These are phyloP conservation scores for Fusarium tricinctum DNA, from an alignment of 2,329 filamentous ascomycete genomes.

Conservation along the genomic window DNA sequence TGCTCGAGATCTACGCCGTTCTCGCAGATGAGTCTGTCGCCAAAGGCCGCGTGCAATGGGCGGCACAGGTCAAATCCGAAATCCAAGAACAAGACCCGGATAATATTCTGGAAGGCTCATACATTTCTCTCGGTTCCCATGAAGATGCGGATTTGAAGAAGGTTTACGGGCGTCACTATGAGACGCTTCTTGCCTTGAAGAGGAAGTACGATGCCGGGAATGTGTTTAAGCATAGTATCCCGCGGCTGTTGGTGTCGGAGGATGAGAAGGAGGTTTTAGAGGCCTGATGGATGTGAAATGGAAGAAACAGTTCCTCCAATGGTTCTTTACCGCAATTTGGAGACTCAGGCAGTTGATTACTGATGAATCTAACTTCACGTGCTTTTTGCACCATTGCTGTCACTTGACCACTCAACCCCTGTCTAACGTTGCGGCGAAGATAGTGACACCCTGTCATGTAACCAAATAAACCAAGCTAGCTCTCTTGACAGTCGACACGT, in stretches of 20 bases:
- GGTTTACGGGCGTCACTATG: constrained; percentile 12
- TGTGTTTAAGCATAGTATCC: constrained; percentile 17
- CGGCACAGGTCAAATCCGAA: not conserved
- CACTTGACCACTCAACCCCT: not conserved
- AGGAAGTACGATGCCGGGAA: not conserved
- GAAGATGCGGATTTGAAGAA: constrained; percentile 10
- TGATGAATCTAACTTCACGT: too few species aligned
- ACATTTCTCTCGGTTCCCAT: constrained; percentile 2
- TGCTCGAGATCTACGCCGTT: constrained; percentile 24
- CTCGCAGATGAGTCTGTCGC: rapidly evolving
- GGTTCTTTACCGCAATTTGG: too few species aligned
- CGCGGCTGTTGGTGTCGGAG: rapidly evolving
- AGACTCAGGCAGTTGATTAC: too few species aligned
- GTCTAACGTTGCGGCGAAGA: not conserved
- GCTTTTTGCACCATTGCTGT: too few species aligned
- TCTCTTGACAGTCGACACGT: not conserved
- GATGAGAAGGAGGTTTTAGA: not conserved
- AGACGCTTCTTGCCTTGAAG: not conserved
- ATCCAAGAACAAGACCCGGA: not conserved
- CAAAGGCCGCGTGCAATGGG: constrained; percentile 2
- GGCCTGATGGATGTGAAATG: not conserved
- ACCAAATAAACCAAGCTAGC: not conserved
- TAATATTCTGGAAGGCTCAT: constrained; percentile 11
- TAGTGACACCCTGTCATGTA: not conserved
- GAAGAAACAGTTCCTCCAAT: not conserved